Evolutionary conservation across 495 filamentous ascomycete species (phyloP).

Genomic region (Delitschia confertaspora): DNA sequence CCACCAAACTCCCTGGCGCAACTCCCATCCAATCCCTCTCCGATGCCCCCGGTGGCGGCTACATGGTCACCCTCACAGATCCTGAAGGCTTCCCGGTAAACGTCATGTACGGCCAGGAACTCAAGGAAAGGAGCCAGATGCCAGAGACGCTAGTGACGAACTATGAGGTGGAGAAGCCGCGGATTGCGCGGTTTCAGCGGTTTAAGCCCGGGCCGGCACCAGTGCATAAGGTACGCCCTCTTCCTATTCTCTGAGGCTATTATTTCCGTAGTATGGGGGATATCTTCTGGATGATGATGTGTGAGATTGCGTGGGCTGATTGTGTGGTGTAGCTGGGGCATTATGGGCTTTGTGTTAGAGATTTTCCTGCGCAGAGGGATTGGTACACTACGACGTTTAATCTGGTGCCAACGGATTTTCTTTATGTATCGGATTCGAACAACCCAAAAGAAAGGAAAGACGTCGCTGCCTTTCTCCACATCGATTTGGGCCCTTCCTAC

Average conservation of each 20-base stretch:
- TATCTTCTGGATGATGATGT: too few species aligned
- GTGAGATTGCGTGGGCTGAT: too few species aligned
- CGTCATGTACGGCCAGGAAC: slow-evolving; percentile 47
- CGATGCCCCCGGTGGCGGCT: slow-evolving; percentile 50
- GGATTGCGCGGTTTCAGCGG: slow-evolving; percentile 31
- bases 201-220: slow-evolving; percentile 52
- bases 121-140: slow-evolving; percentile 35
- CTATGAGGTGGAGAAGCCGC: slow-evolving; percentile 36
- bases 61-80: slow-evolving; percentile 49
- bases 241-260: too few species aligned
- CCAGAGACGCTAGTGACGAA: slow-evolving; percentile 45
- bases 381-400: slow-evolving; percentile 66
- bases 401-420: slow-evolving; percentile 46
- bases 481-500: slow-evolving; percentile 50
- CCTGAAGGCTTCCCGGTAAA: slow-evolving; percentile 53
- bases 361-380: slow-evolving; percentile 47
- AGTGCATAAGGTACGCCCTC: slow-evolving; percentile 49
- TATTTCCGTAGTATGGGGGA: too few species aligned
- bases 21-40: slow-evolving; percentile 44
- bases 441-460: slow-evolving; percentile 36
- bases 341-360: slow-evolving; percentile 54
- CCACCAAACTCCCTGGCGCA: slow-evolving; percentile 34
- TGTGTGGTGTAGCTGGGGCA: slow-evolving; percentile 56
- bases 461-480: slow-evolving; percentile 53
- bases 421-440: slow-evolving; percentile 38